phyloP scores from a whole-genome alignment of 2,329 filamentous ascomycete species.

The Dactylella cylindrospora region DNA sequence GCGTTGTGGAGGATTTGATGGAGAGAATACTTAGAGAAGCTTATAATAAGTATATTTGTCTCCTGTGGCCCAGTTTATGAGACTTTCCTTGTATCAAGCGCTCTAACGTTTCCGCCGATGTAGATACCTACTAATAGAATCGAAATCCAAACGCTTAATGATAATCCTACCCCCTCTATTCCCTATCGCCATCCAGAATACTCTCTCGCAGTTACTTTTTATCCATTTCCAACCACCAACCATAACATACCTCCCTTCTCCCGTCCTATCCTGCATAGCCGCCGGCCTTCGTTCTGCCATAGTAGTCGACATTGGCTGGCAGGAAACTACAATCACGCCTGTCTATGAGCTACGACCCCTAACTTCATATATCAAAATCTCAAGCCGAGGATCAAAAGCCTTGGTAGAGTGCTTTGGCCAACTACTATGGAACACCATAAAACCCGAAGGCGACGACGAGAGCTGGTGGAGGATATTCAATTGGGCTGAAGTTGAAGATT shows the following conservation, averaged over 20 bases:
- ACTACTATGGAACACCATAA: conserved; percentile 45
- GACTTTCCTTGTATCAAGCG: no score
- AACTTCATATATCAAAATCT: conserved; percentile 55
- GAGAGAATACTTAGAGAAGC: conserved; percentile 79
- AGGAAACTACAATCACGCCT: conserved; percentile 79
- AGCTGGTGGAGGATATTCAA: conserved; percentile 42
- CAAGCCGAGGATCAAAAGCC: conserved; percentile 66
- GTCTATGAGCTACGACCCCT: conserved; percentile 78
- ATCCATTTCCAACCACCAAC: conserved; percentile 75
- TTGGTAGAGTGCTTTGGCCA: conserved; percentile 57
- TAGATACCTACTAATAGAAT: conserved; percentile 69
- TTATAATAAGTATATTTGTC: conserved; percentile 68
- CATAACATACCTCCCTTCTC: conserved; percentile 75
- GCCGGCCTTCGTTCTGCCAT: conserved; percentile 84
- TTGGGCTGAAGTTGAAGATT: conserved; percentile 49
- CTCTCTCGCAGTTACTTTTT: conserved; percentile 76
- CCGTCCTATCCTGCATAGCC: conserved; percentile 72
- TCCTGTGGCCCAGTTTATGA: no score
- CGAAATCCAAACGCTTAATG: conserved; percentile 71
- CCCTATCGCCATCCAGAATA: conserved; percentile 75
- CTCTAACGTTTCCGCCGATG: no score
- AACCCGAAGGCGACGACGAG: conserved; percentile 23
- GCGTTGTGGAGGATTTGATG: conserved; percentile 79
- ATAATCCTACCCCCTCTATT: conserved; percentile 76
- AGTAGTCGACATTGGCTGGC: conserved; percentile 89